Base-by-base conservation (phyloP, 495 filamentous ascomycete genomes). In the Xylaria scruposa region DNA sequence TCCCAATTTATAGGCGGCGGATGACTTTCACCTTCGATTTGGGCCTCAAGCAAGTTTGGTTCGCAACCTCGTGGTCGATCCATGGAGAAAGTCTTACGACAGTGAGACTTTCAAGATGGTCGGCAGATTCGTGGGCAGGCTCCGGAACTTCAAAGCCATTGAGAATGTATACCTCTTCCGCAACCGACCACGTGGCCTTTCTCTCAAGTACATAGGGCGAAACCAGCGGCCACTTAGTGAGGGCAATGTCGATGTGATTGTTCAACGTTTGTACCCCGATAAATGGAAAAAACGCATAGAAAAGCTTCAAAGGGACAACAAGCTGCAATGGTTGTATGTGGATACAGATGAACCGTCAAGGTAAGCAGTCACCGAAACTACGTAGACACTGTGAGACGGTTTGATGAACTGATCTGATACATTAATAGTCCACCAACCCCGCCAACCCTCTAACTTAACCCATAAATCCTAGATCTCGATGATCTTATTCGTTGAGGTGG, bases 221-320 rank as follows among this genome's bases (percentile, higher is more conserved):
- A 31, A 31, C 53, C 53, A 31, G 26, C 2, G 1, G 4, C 6
- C 53, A 56, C 6, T 56, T 10, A 3, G 10, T 6, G 24, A 56
- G 13, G 0, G 17, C 29, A 0, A 1, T 4, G 3, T 13, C 49
- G 0, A 53, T 26, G 0, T 3, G 21, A 5, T 5, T 1, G 0
- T 13, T 53, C 10, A 5, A 21, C 9, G 10, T 26, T 4, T 26
- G 7, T 26, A 13, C 21, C 24, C 53, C 4, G 2, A 4, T 2
- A 10, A 26, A 26, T 1, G 3, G 0, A 10, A 3, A 26, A 0
- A 51, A 9, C 47, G 19, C 21, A 10, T 51, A 24, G 7, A 21
- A 51, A 12, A 38, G 5, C 36, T 38, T 38, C 36, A 38, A 38
- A 38, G 6, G 7, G 36, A 38, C 36, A 38, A 38, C 8, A 38